phyloP scores from a whole-genome alignment of 495 filamentous ascomycete species.

The Penicillium longicatenatum region DNA sequence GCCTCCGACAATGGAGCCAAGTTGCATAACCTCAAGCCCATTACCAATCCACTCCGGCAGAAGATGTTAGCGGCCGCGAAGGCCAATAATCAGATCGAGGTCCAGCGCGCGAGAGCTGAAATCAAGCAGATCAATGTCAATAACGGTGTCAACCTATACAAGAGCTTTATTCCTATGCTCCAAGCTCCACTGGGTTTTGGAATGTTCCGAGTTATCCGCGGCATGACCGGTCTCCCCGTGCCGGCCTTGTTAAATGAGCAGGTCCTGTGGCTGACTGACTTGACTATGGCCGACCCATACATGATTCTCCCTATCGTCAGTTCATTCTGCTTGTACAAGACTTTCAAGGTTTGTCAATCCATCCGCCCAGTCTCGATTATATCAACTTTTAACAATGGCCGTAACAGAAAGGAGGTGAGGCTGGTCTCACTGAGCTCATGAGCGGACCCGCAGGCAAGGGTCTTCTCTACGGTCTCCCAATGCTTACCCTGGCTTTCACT shows the following conservation, averaged over 20 bases:
- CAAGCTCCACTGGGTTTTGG: slow-evolving; percentile 77
- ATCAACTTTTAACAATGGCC: slow-evolving; percentile 1
- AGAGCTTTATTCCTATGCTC: slow-evolving; percentile 57
- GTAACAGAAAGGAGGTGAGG: slow-evolving; percentile 56
- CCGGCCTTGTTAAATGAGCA: slow-evolving; percentile 72
- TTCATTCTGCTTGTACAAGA: slow-evolving; percentile 39
- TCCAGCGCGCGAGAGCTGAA: slow-evolving; percentile 46
- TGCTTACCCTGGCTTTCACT: slow-evolving; percentile 63
- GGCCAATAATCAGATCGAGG: slow-evolving; percentile 40
- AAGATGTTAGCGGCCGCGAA: slow-evolving; percentile 45
- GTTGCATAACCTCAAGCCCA: slow-evolving; percentile 46
- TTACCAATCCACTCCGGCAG: slow-evolving; percentile 28
- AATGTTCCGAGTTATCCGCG: slow-evolving; percentile 72
- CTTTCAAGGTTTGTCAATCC: slow-evolving; percentile 58
- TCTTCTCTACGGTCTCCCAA: slow-evolving; percentile 60
- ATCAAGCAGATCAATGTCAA: slow-evolving; percentile 48
- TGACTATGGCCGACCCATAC: slow-evolving; percentile 76
- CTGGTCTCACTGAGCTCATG: slow-evolving; percentile 34
- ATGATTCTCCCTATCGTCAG: slow-evolving; percentile 65
- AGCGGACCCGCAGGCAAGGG: slow-evolving; percentile 41
- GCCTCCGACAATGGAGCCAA: slow-evolving; percentile 61
- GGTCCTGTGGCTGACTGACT: slow-evolving; percentile 74
- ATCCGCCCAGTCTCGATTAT: not conserved
- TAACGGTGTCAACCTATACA: slow-evolving; percentile 55
- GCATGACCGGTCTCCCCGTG: slow-evolving; percentile 77